Evolutionary conservation across 225 moss, liverwort and hornwort genomes (phyloP).

Genomic region (Takakia lepidozioides): DNA sequence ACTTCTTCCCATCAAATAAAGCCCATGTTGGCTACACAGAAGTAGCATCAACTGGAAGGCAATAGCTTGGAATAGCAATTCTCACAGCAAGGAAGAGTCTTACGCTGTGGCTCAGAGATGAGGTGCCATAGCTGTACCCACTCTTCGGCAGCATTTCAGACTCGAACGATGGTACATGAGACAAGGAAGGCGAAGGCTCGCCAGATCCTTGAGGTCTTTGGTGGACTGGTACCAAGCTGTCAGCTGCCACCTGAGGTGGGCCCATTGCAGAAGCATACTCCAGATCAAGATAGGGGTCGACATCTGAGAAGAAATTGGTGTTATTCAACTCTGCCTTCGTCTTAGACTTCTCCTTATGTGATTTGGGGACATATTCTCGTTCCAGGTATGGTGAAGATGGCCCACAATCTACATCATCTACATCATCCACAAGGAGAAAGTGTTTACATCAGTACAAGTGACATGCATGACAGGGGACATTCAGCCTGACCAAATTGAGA

Average conservation of each 20-base stretch:
- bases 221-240: constrained; percentile 81
- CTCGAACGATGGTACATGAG: constrained; percentile 53
- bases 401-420: neutral
- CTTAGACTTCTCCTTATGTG: constrained; percentile 31
- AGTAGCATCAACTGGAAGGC: no score
- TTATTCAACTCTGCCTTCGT: constrained; percentile 52
- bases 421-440: no score
- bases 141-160: constrained; percentile 35
- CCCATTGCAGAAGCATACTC: constrained; percentile 55
- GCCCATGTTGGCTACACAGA: no score
- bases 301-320: constrained; percentile 57
- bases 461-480: no score
- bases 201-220: constrained; percentile 25
- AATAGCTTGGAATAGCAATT: neutral
- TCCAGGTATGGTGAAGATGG: constrained; percentile 8
- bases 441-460: no score
- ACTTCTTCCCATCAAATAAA: no score
- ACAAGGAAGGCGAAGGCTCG: constrained; percentile 28
- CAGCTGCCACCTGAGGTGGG: constrained; percentile 23
- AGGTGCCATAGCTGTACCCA: constrained; percentile 49
- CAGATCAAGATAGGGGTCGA: constrained; percentile 75
- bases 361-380: constrained; percentile 25
- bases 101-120: constrained; percentile 63
- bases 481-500: no score
- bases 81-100: constrained; percentile 5